Base-by-base conservation (phyloP, 352 stramenopile genomes). In the Thalassiosira livingstoniorum region DNA sequence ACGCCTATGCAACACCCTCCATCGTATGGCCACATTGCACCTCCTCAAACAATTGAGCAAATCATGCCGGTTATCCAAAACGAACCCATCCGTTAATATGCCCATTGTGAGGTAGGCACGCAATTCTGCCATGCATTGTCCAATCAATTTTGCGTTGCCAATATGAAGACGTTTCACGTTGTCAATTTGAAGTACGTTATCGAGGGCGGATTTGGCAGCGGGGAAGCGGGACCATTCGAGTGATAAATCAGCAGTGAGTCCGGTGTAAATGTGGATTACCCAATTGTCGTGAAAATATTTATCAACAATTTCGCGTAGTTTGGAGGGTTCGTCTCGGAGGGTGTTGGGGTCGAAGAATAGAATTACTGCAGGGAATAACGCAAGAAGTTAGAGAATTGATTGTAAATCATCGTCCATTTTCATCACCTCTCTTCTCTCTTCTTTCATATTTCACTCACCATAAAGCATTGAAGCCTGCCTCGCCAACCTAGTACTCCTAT, bases 201-300 rank as follows among this genome's bases (percentile, higher is more conserved):
- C 92, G 4, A 98, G 86, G n/a, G 97, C 96, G 29, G 94, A 84
- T 18, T 92, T 92, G 1, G 97, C 97, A 0, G 96, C 96, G 0
- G 92, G 91, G 78, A 98, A 98, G 31, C 92, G 86, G 1, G 88
- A 92, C 97, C 97, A 98, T 73, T 98, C 96, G 37, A 98, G 65
- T 63, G 91, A 96, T 11, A 98, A 82, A 83, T 98, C 96, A 0
- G 96, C 95, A 23, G 97, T 94, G 15, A 96, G 91, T 29, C 97
- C 97, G 42, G 95, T 94, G 35, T 86, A 83, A 0, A 93, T 57
- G 15, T 87, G 85, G 58, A 98, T 85, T 64, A 98, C 97, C 75
- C 97, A 98, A 90, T 98, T 98, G 87, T 98, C 97, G 77, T 97
- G 97, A 79, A 98, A 98, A 80, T 97, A 96, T 27, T 95, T 95